Base-by-base conservation (phyloP, 805 yeast genomes). In the Candida parachauliodes region DNA sequence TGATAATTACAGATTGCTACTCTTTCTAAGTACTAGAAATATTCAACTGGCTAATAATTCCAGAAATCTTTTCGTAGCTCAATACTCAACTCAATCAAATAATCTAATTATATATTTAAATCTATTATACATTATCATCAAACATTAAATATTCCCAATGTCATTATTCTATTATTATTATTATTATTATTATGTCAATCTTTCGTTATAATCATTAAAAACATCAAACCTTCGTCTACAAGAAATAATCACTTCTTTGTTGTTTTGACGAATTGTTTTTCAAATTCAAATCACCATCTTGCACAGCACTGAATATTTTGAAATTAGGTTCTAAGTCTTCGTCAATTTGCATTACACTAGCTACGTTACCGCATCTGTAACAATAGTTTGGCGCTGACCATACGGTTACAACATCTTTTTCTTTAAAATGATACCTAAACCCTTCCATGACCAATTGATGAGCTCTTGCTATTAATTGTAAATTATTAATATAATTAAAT, bases 361-460 rank as follows among this genome's bases (percentile, higher is more conserved):
- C 98, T 36, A 91, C 98, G 57, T 91, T 91, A 42, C 98, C 98
- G 68, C 98, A 91, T 54, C 98, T 74, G 63, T 91, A 91, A 67
- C 98, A 89, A 66, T 89, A 89, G 60, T 89, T 89, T 32, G 98
- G 98, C 12, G 97, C 97, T 8, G 89, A 80, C 98, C 98, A 91
- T 25, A 91, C 98, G 0, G 98, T 91, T 25, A 91, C 98, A 36
- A 91, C 97, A 55, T 87, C 95, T 53, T 88, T 87, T 48, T 91
- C 96, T 45, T 88, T 88, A 68, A 93, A 93, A 65, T 93, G 98
- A 59, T 89, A 93, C 49, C 91, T 77, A 72, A 88, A 91, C 2
- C 98, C 98, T 59, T 91, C 98, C 96, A 93, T 94, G 15, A 93
- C 98, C 60, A 91, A 76, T 63, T 91, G 98, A 66, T 91, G 98